Evolutionary conservation across 2,329 filamentous ascomycete species (phyloP).

Genomic region (Diaporthe destruens): DNA sequence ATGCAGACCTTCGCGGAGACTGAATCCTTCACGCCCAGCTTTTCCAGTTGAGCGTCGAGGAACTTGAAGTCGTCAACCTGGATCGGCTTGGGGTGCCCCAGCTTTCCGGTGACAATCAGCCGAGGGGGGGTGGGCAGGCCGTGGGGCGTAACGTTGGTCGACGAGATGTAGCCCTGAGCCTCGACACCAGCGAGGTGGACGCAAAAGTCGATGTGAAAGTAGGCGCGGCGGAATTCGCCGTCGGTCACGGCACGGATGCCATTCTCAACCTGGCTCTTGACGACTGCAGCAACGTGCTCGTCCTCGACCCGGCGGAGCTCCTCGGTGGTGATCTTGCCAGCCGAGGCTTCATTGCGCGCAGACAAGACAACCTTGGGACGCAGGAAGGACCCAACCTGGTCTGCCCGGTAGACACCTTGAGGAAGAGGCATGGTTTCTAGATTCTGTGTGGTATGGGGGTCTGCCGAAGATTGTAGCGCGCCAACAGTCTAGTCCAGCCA

Average conservation of each 20-base stretch:
- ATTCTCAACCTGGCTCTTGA: slow-evolving; percentile 61
- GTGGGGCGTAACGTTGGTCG: slow-evolving; percentile 58
- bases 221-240: slow-evolving; percentile 68
- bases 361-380: slow-evolving; percentile 63
- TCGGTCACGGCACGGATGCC: slow-evolving; percentile 66
- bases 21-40: slow-evolving; percentile 49
- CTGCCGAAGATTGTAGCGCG: background rate
- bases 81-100: slow-evolving; percentile 65
- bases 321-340: slow-evolving; percentile 55
- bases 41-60: slow-evolving; percentile 61
- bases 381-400: slow-evolving; percentile 69
- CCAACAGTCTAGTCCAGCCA: slow-evolving; percentile 4
- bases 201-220: slow-evolving; percentile 71
- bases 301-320: slow-evolving; percentile 65
- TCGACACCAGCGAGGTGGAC: slow-evolving; percentile 66
- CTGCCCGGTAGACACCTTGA: slow-evolving; percentile 60
- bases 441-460: background rate
- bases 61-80: slow-evolving; percentile 69
- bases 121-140: slow-evolving; percentile 64
- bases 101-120: slow-evolving; percentile 66
- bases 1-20: slow-evolving; percentile 68
- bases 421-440: slow-evolving; percentile 54
- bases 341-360: slow-evolving; percentile 61
- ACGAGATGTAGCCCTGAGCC: slow-evolving; percentile 59
- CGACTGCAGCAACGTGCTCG: slow-evolving; percentile 61